Evolutionary conservation across 2,329 filamentous ascomycete species (phyloP).

Genomic region (Drechmeria coniospora): DNA sequence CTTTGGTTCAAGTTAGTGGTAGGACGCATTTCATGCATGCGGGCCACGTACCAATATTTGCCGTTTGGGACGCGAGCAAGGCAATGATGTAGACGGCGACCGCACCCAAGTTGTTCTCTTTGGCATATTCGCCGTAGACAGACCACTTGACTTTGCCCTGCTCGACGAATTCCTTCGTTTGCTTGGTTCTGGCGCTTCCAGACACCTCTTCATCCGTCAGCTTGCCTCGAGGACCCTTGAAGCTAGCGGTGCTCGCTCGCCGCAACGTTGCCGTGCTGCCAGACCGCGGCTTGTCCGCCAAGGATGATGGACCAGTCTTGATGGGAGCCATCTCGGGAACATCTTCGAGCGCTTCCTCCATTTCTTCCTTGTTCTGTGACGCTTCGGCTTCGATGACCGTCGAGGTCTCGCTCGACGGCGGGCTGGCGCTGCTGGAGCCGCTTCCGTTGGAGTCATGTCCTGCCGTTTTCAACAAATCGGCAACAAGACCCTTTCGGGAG

Average conservation of each 20-base stretch:
- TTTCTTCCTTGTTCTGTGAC: conserved; percentile 44
- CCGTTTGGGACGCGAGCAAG: conserved; percentile 65
- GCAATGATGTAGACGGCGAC: conserved; percentile 67
- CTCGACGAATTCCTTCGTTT: conserved; percentile 75
- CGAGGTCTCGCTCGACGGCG: conserved; percentile 35
- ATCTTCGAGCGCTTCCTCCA: conserved; percentile 65
- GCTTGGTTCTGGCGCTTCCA: conserved; percentile 58
- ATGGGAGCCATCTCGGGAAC: conserved; percentile 66
- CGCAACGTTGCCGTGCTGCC: conserved; percentile 70
- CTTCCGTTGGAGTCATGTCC: conserved; percentile 37
- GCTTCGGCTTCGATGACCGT: conserved; percentile 38
- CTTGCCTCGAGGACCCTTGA: conserved; percentile 73
- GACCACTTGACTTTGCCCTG: conserved; percentile 96
- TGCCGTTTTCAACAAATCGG: conserved; percentile 66
- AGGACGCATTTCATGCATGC: neutral
- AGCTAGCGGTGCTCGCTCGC: conserved; percentile 81
- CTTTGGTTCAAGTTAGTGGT: conserved; percentile 19
- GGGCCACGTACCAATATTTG: conserved; percentile 51
- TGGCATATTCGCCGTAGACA: conserved; percentile 89
- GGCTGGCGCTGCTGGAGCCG: conserved; percentile 28
- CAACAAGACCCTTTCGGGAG: conserved; percentile 84
- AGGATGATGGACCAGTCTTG: conserved; percentile 33
- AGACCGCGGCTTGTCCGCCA: conserved; percentile 38
- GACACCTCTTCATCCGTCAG: conserved; percentile 69
- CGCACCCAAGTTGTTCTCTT: conserved; percentile 77